Evolutionary conservation across 352 stramenopile species (phyloP), one percentile per base, ranked within the genome.

Genomic region (Globisporangium heterothallicum): DNA sequence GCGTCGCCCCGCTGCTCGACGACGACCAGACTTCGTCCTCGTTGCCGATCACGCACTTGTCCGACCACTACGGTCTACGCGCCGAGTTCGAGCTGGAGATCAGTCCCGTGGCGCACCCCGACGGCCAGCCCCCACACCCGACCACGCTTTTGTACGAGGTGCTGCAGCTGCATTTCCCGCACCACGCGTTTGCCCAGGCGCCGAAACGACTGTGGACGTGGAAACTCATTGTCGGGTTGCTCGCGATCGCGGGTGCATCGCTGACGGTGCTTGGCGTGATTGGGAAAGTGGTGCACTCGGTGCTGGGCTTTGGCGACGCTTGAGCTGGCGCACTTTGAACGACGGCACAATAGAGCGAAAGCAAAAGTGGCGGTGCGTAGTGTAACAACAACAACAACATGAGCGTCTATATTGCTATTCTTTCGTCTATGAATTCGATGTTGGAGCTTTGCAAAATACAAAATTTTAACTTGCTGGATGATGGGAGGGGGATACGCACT

Each of bases 1-100:
- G 60, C 13, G 54, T 87, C 9, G 61, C 58, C 3, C 16, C 36
- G 12, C 45, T 55, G 30, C 27, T 49, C 18, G 42, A 48, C 49
- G 44, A 42, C 4, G n/a, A n/a, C n/a, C n/a, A n/a, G n/a, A n/a
- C n/a, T n/a, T 45, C 59, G 32, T 49, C 40, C 5, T 47, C 56
- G 26, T 43, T 88, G 43, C 78, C 82, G 18, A 77, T 92, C 64
- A 87, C 82, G 27, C 77, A 92, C 49, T 57, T 92, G 56, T 92
- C 82, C 5, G 82, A 92, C 47, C 82, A 92, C 49, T 92, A 90
- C 43, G 82, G 69, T 3, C 49, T 92, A 40, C 61, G 58, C 9
- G 72, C 73, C 1, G 59, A 74, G 26, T 86, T 92, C 45, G 46
- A 64, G 46, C 54, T 92, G 4, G 63, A 84, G 52, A 63, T 68